A percentile compares a stretch with the other conserved stretches of the same genome.
Evolutionary conservation across 176 grass and related monocot genomes (phyloP).

Genomic region (Lolium multiflorum): DNA sequence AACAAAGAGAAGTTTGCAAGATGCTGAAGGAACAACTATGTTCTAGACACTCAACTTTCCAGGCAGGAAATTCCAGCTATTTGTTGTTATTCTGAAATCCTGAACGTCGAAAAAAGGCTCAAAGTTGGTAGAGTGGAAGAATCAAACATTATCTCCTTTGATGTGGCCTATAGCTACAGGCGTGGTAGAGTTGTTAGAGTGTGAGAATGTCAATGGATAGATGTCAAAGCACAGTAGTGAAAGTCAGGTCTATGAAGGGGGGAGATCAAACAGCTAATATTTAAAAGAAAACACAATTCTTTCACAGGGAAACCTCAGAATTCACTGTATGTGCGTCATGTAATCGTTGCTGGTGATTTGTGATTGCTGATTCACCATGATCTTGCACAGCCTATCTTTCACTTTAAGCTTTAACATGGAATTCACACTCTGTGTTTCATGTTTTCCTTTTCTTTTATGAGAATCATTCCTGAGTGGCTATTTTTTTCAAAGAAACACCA

Average conservation of each 20-base stretch:
- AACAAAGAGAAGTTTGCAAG: conserved; percentile 25
- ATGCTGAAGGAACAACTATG: conserved; percentile 51
- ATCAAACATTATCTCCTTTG: conserved; percentile 32
- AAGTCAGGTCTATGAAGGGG: conserved; percentile 5
- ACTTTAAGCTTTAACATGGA: not conserved
- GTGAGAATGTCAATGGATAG: conserved; percentile 38
- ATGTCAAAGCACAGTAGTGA: conserved; percentile 29
- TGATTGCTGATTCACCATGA: conserved; percentile 3
- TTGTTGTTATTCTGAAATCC: conserved; percentile 32
- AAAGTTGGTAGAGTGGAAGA: conserved; percentile 37
- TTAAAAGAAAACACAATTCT: conserved; percentile 8
- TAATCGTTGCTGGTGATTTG: not conserved
- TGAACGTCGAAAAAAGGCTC: not conserved
- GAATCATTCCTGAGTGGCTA: not conserved
- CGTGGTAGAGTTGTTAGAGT: conserved; percentile 35
- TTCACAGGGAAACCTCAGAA: conserved; percentile 9
- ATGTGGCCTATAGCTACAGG: conserved; percentile 51
- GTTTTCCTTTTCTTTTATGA: not conserved
- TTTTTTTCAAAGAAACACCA: not conserved
- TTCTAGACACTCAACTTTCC: conserved; percentile 24
- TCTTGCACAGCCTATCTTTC: not conserved
- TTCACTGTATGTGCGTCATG: not conserved
- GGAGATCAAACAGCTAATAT: conserved; percentile 3
- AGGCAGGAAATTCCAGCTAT: conserved; percentile 45
- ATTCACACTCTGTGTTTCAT: not conserved